Evolutionary conservation across 805 yeast species (phyloP), one percentile per base, ranked within the genome.

Genomic region (Pichia paraexigua): DNA sequence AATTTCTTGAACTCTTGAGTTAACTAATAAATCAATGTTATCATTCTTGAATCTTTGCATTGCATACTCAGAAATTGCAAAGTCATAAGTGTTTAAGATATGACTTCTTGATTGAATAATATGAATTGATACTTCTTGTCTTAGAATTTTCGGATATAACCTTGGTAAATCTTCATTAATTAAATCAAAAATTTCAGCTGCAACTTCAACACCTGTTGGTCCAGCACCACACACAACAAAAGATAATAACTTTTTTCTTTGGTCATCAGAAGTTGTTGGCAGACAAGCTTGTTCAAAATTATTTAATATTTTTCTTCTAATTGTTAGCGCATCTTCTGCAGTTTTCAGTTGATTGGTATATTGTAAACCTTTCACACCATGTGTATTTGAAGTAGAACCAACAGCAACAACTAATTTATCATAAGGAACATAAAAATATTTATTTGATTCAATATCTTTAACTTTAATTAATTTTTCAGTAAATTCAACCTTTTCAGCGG

Each of bases 191-290:
- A 91, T 74, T 71, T 92, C 97, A 63, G 96, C 97, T 58, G 97
- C 97, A 62, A 89, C 85, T 73, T 91, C 97, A 55, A 91, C 97
- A 73, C 98, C 98, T 46, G 98, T 92, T 66, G 97, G 97, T 55
- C 97, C 97, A 69, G 96, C 98, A 62, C 97, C 98, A 59, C 94
- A 95, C 56, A 91, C 95, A 56, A 92, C 92, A 61, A 90, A 83
- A 54, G 86, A 86, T 65, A 92, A 77, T 61, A 92, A 77, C 67
- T 95, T 80, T 71, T 80, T 79, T 70, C 97, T 80, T 67, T 87
- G 95, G 58, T 80, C 87, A 43, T 70, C 68, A 46, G 75, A 80
- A 58, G 78, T 79, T 50, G 94, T 87, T 59, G 90, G 79, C 56
- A 85, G 74, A 59, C 86, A 81, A 41, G 97, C 96, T 56, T 87